Conservation (phyloP, 768 basidiomycete genomes). For the Astraeus odoratus region DNA sequence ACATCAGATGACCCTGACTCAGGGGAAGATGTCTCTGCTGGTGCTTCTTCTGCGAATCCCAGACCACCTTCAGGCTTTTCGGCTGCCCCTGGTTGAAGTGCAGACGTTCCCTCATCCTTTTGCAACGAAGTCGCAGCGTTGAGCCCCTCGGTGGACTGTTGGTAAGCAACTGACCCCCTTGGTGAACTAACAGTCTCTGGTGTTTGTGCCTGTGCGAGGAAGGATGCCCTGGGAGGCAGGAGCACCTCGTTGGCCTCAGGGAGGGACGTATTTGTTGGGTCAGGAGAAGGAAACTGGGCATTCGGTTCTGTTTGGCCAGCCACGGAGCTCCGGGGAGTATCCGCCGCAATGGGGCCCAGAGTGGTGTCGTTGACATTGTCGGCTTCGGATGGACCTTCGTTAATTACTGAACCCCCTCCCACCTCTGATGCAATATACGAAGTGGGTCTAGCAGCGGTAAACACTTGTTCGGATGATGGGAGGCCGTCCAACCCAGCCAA, state of each 20-base stretch:
- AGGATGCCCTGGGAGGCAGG: conserved; percentile 21
- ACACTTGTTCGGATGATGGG: background rate
- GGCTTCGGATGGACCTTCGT: background rate
- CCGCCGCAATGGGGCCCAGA: too few relatives aligned
- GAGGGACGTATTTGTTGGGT: background rate
- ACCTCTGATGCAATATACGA: background rate
- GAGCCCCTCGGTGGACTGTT: conserved; percentile 9
- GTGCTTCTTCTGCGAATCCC: background rate
- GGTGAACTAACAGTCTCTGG: conserved; percentile 14
- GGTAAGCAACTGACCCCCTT: conserved; percentile 14
- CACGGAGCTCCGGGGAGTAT: background rate
- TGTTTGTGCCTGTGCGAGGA: conserved; percentile 13
- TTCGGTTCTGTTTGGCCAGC: background rate
- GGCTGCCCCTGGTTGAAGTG: background rate
- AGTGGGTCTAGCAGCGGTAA: background rate
- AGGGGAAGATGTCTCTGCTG: background rate
- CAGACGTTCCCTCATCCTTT: conserved; percentile 12
- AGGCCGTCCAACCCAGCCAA: background rate
- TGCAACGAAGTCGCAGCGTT: conserved; percentile 21
- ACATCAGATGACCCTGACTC: background rate
- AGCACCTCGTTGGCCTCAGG: background rate
- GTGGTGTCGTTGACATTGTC: background rate
- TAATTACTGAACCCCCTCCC: background rate
- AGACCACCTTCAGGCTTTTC: background rate
- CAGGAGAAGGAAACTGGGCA: background rate